Base-by-base conservation (phyloP, 164 flowering plant species). In the Euptelea pleiosperma region DNA sequence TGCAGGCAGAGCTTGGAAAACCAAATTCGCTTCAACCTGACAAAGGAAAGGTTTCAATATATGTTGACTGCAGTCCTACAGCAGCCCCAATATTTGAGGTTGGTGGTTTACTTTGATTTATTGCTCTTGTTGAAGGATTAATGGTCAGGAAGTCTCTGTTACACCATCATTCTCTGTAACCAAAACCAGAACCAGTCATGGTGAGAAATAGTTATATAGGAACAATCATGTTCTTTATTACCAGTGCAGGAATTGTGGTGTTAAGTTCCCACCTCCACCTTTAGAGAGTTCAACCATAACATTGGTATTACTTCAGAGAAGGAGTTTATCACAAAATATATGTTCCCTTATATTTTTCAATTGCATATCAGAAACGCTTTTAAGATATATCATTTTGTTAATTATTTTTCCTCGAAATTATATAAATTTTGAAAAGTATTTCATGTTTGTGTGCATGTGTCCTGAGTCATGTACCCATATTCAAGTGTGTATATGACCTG, bases 1-100 rank as follows among this genome's bases (percentile, higher is more conserved):
- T 60, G 76, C 75, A 94, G 97, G 99, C 96, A 49, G 99, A 94
- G 68, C 87, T 94, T 69, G 96, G 99, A 57, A 94, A 58, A 71
- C 96, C 99, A 16, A 82, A 56, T 64, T 9, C 71, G 3, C 59
- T 71, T 58, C 86, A 73, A 50, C 88, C 91, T 29, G 88, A 83
- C 61, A 81, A 87, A 66, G 99, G 99, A 55, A 94, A 80, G 64
- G 91, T 89, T 55, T 56, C 76, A 4, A 82, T 94, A 52, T 58
- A 62, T 67, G 79, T 94, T 49, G 96, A 88, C 54, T 94, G 97
- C 73, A 91, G 99, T 71, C 78, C 97, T 8, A 87, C 87, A 3
- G 95, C 99, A 29, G 85, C 78, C 11, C 97, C 99, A 33, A 54
- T 70, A 46, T 91, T 86, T 79, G 96, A 88, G 99, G 99, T 92